Evolutionary conservation across 2,329 filamentous ascomycete species (phyloP), one percentile per base, ranked within the genome.

Genomic region (Elsinoe batatas): DNA sequence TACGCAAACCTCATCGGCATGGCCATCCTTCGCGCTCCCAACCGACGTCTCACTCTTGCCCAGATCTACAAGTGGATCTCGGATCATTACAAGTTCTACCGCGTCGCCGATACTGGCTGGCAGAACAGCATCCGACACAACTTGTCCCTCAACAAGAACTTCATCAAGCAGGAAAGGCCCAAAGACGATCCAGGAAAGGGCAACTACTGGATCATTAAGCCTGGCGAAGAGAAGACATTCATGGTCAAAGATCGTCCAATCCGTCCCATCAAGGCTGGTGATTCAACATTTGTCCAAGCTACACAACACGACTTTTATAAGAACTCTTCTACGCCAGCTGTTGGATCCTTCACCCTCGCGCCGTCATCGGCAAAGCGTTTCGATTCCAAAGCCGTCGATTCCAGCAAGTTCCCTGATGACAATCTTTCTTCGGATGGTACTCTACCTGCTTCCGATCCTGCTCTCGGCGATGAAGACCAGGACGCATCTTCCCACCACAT

Each of bases 51-150:
- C 59, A 97, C 93, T 1, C 79, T 98, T 15, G 84, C 90, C 22
- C 90, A 96, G 70, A 98, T 98, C 63, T 98, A 97, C 79, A 95
- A 95, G 68, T 98, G 93, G 91, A 97, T 98, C 64, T 94, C 89
- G n/a, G 88, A 94, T 68, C 91, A 85, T 15, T 97, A 87, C 68
- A 84, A 81, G 4, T 96, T 91, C 72, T 98, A 97, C 74, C 84
- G 81, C 62, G 80, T 83, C 42, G 81, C 84, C 56, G 90, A 96
- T 64, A 83, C 87, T 10, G 91, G 93, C 60, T 98, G 93, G 93
- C 91, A 97, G 72, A 98, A 98, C 71, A 97, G 93, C 74, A 98
- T 98, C 69, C 87, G 93, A 33, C 93, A 98, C 72, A 98, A 98
- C 64, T 82, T 98, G 33, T 96, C 91, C 67, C 77, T 98, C 43